phyloP scores from a whole-genome alignment of 768 basidiomycete species.

The Termitomyces sp. region DNA sequence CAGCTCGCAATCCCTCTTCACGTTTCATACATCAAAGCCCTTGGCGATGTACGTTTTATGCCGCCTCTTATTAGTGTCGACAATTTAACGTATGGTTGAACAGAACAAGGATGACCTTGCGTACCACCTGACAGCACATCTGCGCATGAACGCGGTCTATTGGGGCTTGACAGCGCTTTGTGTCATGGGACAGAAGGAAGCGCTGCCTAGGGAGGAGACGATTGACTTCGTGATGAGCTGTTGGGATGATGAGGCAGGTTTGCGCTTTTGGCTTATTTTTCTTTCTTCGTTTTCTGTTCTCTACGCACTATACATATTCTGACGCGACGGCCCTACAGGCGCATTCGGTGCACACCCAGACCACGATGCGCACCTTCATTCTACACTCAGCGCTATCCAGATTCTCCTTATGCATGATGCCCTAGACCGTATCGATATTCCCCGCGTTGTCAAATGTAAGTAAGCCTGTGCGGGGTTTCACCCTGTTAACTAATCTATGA shows the following conservation, averaged over 20 bases:
- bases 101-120: constrained; percentile 79
- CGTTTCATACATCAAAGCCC: constrained; percentile 69
- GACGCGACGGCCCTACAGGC: constrained; percentile 41
- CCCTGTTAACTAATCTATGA: background rate
- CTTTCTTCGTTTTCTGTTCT: background rate
- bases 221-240: constrained; percentile 89
- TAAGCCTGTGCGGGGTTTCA: background rate
- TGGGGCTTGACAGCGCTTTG: constrained; percentile 92
- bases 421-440: constrained; percentile 61
- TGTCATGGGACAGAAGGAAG: constrained; percentile 74
- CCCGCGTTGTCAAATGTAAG: constrained; percentile 72
- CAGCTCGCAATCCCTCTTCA: constrained; percentile 50
- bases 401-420: constrained; percentile 85
- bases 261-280: constrained; percentile 11
- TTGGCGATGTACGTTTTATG: constrained; percentile 51
- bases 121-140: constrained; percentile 89
- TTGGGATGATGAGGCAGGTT: constrained; percentile 89
- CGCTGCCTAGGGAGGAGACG: constrained; percentile 79
- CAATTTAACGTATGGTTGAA: background rate
- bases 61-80: background rate
- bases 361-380: constrained; percentile 86
- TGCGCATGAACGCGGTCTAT: constrained; percentile 93
- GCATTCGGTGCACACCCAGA: constrained; percentile 89
- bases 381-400: constrained; percentile 90
- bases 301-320: background rate